Evolutionary conservation across 2,329 filamentous ascomycete species (phyloP), one percentile per base, ranked within the genome.

Genomic region (Tolypocladium paradoxum): DNA sequence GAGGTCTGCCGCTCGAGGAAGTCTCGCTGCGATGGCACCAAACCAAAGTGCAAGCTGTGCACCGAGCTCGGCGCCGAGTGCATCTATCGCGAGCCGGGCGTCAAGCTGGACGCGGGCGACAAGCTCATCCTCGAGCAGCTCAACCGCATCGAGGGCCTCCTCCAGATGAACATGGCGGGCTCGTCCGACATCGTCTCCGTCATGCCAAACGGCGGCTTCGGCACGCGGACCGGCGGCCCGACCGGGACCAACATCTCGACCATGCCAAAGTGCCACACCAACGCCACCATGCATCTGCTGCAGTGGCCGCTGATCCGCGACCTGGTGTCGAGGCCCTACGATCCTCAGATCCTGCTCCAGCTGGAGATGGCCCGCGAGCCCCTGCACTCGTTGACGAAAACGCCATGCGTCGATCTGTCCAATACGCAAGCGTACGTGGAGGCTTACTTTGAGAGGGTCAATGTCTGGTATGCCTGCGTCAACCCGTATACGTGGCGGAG

Each of bases 41-140:
- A 88, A 60, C 88, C 88, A 46, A 92, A 90, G 68, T 93, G 88
- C 72, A 87, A 89, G 68, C 82, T 93, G 36, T 93, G 88, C 70
- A 83, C 85, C 11, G 88, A 92, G 65, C 75, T 92, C 40, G 87
- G 88, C 52, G 88, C 87, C 46, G 87, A 92, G 57, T 93, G 88
- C 68, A 79, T 91, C 58, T 93, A 93, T 68, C 81, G 88, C 57
- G 88, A 93, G 66, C 88, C 88, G 7, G 88, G 88, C 3, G 88
- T 92, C 73, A 93, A 93, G 70, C 79, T 93, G 11, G 88, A 93
- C 66, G 87, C 88, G 36, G 88, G 88, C 58, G 88, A 92, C 73
- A 92, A 91, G 71, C 75, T 93, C 53, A 93, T 93, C 56, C 73
- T 93, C 37, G 88, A 92, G 65, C 84, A 86, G 53, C 75, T 93